phyloP scores from a whole-genome alignment of 2,329 filamentous ascomycete species.

The Phialocephala subalpina region DNA sequence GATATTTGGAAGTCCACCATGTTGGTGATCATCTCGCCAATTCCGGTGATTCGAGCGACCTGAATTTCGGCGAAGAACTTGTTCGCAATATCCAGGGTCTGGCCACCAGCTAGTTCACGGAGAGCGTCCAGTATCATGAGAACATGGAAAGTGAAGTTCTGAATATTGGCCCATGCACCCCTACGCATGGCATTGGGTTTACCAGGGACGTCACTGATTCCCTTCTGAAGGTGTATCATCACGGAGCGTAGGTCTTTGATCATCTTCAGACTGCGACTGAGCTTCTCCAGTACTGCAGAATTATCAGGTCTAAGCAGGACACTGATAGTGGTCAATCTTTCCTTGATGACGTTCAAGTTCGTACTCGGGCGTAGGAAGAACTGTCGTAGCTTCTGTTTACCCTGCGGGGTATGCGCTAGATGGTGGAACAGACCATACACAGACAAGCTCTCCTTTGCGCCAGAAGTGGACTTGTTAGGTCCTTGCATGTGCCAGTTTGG shows the following conservation, averaged over 20 bases:
- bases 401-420: slow-evolving; percentile 80
- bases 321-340: slow-evolving; percentile 75
- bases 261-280: slow-evolving; percentile 69
- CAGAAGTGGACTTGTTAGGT: slow-evolving; percentile 64
- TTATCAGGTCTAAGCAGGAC: slow-evolving; percentile 76
- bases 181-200: slow-evolving; percentile 58
- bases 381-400: slow-evolving; percentile 76
- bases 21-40: slow-evolving; percentile 76
- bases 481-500: slow-evolving; percentile 83
- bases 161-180: slow-evolving; percentile 77
- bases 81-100: slow-evolving; percentile 58
- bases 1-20: slow-evolving; percentile 85
- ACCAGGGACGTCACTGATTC: slow-evolving; percentile 63
- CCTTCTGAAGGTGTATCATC: slow-evolving; percentile 78
- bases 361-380: slow-evolving; percentile 82
- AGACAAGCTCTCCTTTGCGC: slow-evolving; percentile 82
- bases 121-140: slow-evolving; percentile 74
- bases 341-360: slow-evolving; percentile 71
- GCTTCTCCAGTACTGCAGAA: slow-evolving; percentile 56
- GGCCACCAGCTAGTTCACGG: slow-evolving; percentile 61
- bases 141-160: slow-evolving; percentile 73
- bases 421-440: slow-evolving; percentile 84
- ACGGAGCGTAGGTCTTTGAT: slow-evolving; percentile 79
- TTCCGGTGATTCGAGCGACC: slow-evolving; percentile 62
- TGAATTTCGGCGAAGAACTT: slow-evolving; percentile 70